phyloP scores from a whole-genome alignment of 2,329 filamentous ascomycete genomes.

The Hortaea werneckii region DNA sequence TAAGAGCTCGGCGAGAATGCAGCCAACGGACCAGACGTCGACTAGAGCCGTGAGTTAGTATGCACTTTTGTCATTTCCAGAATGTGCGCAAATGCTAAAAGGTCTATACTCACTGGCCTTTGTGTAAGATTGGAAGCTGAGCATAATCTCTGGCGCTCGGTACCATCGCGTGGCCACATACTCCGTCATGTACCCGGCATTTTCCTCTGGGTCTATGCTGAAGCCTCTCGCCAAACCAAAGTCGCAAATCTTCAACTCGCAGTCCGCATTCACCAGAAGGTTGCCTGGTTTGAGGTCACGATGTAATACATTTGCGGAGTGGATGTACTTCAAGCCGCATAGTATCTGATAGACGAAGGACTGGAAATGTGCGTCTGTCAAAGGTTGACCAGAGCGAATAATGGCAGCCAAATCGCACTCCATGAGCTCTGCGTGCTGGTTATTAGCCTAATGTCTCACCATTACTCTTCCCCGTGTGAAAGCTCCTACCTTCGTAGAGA shows the following conservation, averaged over 20 bases:
- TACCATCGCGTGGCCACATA: slow-evolving; percentile 99
- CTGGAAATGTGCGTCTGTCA: slow-evolving; percentile 98
- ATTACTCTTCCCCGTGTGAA: too few relatives aligned
- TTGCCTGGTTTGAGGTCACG: slow-evolving; percentile 96
- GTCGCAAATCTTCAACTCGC: slow-evolving; percentile 98
- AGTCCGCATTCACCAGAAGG: slow-evolving; percentile 94
- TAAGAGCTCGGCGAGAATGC: slow-evolving; percentile 90
- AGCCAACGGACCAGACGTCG: slow-evolving; percentile 98
- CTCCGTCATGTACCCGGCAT: slow-evolving; percentile 98
- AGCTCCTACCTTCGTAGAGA: slow-evolving; percentile 76
- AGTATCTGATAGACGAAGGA: slow-evolving; percentile 99
- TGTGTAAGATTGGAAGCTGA: slow-evolving; percentile 99
- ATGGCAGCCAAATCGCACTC: slow-evolving; percentile 97
- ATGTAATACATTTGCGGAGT: slow-evolving; percentile 95
- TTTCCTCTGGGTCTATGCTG: slow-evolving; percentile 94
- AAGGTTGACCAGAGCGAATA: slow-evolving; percentile 89
- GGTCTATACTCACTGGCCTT: slow-evolving; percentile 78
- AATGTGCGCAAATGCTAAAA: slow-evolving; percentile 4
- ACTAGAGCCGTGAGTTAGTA: slow-evolving; percentile 44
- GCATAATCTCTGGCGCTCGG: slow-evolving; percentile 96
- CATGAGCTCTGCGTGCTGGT: slow-evolving; percentile 67
- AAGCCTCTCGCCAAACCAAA: slow-evolving; percentile 95
- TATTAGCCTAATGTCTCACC: not conserved
- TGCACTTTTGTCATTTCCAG: not conserved
- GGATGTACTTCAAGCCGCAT: slow-evolving; percentile 96